These are phyloP conservation scores for Berkeleyomyces rouxiae DNA, from an alignment of 2,329 filamentous ascomycete species.

Conservation along the genomic window DNA sequence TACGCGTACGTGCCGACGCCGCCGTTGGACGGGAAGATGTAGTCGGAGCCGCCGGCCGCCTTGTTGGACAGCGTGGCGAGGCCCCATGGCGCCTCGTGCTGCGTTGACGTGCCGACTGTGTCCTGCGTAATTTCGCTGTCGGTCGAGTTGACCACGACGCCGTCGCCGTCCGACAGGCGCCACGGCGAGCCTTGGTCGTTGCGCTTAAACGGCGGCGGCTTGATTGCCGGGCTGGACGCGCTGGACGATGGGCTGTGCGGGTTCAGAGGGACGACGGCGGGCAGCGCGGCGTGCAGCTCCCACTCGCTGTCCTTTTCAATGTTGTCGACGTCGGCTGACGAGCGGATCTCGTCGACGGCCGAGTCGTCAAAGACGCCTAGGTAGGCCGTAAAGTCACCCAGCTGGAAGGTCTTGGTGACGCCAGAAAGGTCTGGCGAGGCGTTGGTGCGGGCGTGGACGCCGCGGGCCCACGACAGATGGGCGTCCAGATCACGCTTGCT, in stretches of 20 bases:
- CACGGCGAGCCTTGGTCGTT: constrained; percentile 5
- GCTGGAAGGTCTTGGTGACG: constrained; percentile 21
- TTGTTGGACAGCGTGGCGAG: constrained; percentile 22
- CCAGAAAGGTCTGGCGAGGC: constrained; percentile 20
- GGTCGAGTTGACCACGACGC: background rate
- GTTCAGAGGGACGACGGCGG: background rate
- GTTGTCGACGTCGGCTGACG: constrained; percentile 21
- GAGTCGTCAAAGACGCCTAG: constrained; percentile 25
- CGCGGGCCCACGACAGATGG: constrained; percentile 22
- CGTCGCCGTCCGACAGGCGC: constrained; percentile 7
- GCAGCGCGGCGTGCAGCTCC: constrained; percentile 2
- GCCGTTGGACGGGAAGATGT: constrained; percentile 16
- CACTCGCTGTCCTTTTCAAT: constrained; percentile 5
- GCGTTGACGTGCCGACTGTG: constrained; percentile 43
- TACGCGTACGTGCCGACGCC: constrained; percentile 18
- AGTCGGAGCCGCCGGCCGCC: constrained; percentile 14
- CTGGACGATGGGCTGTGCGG: background rate
- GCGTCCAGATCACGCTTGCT: constrained; percentile 20
- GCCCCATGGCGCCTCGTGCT: constrained; percentile 21
- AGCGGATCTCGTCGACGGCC: constrained; percentile 25
- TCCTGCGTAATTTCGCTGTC: background rate
- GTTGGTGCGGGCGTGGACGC: constrained; percentile 21
- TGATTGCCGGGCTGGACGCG: background rate
- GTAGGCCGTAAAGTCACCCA: constrained; percentile 25
- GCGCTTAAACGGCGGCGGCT: background rate